These are phyloP conservation scores for Dendrobium officinale DNA, from an alignment of 106 monocot species.

Conservation along the genomic window DNA sequence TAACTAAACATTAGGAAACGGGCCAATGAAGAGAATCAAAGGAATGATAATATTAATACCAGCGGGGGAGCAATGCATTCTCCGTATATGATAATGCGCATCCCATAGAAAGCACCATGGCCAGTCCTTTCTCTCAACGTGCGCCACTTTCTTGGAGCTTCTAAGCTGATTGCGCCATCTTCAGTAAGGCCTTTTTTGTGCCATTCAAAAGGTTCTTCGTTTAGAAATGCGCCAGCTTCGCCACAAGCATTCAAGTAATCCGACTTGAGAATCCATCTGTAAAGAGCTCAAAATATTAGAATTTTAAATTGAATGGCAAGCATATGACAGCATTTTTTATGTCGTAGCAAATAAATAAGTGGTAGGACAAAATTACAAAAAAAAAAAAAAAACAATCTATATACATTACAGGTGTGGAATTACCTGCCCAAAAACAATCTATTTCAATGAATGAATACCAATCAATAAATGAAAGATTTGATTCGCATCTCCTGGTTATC, in stretches of 20 bases:
- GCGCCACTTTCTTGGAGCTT: conserved; percentile 90
- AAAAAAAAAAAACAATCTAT: no score
- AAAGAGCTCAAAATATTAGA: neutral
- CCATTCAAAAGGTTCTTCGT: conserved; percentile 92
- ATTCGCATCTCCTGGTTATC: no score
- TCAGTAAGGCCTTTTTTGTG: conserved; percentile 51
- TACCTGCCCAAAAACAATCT: no score
- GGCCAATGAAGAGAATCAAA: neutral
- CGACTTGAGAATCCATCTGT: conserved; percentile 89
- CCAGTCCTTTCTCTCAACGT: conserved; percentile 65
- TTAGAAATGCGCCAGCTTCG: conserved; percentile 64
- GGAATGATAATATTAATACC: conserved; percentile 24
- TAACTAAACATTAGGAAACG: no score
- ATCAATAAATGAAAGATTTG: no score
- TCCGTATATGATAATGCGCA: conserved; percentile 78
- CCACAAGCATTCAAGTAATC: conserved; percentile 75
- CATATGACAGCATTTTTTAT: no score
- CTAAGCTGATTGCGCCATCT: conserved; percentile 71
- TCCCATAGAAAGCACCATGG: conserved; percentile 75
- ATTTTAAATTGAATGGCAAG: neutral
- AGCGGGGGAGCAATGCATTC: conserved; percentile 80
- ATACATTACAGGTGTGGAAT: no score
- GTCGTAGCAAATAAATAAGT: no score
- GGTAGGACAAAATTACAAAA: no score
- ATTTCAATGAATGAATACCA: no score